phyloP scores from a whole-genome alignment of 164 flowering plant genomes.

The Kalanchoe fedtschenkoi region DNA sequence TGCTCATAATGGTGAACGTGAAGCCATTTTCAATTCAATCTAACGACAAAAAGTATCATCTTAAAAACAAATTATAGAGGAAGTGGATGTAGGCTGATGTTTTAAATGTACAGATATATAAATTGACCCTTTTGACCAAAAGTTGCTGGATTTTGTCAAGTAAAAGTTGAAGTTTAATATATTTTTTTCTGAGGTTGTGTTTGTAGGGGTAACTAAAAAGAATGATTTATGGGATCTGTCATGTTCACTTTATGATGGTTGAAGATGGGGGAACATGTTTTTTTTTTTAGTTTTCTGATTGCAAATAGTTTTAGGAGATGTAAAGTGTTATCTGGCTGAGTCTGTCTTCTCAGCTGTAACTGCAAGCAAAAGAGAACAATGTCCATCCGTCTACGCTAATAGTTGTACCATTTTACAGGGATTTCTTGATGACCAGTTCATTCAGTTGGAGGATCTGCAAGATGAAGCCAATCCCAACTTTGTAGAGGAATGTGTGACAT shows the following conservation, averaged over 20 bases:
- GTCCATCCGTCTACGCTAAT: background rate
- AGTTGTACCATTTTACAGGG: slow-evolving; percentile 24
- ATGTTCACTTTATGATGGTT: background rate
- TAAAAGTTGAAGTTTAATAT: background rate
- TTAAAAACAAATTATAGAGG: background rate
- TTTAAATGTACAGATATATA: background rate
- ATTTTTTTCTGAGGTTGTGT: background rate
- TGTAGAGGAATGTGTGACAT: slow-evolving; percentile 48
- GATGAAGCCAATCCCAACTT: slow-evolving; percentile 49
- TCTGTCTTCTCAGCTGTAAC: background rate
- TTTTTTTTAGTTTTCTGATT: background rate
- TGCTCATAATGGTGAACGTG: background rate
- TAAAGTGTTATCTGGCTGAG: background rate
- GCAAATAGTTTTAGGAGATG: background rate
- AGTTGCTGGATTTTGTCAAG: background rate
- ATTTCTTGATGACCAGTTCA: slow-evolving; percentile 52
- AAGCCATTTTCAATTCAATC: background rate
- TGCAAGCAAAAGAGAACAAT: background rate
- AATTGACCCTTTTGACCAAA: background rate
- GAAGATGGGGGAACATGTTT: background rate
- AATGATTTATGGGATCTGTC: background rate
- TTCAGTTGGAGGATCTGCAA: slow-evolving; percentile 46
- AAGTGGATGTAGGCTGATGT: background rate
- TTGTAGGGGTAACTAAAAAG: background rate
- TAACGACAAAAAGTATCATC: background rate